Conservation (phyloP, 2,329 filamentous ascomycete genomes). For the Calonectria pteridis region DNA sequence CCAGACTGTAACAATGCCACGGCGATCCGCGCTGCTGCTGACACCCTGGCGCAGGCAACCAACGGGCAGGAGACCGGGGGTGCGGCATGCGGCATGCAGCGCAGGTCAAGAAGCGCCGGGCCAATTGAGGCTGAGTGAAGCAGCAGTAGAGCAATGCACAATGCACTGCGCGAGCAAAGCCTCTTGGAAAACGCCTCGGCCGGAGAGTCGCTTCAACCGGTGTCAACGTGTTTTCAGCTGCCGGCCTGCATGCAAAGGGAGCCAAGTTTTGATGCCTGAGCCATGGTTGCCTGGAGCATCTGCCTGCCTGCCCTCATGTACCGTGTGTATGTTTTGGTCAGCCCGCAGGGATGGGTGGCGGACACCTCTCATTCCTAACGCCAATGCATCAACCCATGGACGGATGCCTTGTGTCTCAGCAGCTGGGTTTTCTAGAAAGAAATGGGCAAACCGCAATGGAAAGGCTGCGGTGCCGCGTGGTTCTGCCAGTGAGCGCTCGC, state of each 20-base stretch:
- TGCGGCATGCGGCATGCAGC: background rate
- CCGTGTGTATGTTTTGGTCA: constrained; percentile 15
- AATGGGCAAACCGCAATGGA: background rate
- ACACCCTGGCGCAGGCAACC: constrained; percentile 19
- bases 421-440: background rate
- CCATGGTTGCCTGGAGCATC: constrained; percentile 22
- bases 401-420: background rate
- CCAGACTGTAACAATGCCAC: constrained; percentile 6
- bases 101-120: background rate
- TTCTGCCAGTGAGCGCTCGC: background rate
- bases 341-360: constrained; percentile 11
- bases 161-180: constrained; percentile 1
- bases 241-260: background rate
- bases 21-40: constrained; percentile 3
- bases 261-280: constrained; percentile 21
- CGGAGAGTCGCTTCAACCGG: background rate
- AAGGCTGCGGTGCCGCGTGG: background rate
- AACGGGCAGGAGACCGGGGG: background rate
- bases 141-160: constrained; percentile 3
- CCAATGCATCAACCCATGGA: background rate
- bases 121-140: constrained; percentile 6
- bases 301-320: background rate
- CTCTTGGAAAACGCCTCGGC: background rate
- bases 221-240: background rate
- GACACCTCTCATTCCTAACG: constrained; percentile 3